Base-by-base conservation (phyloP, 2,329 filamentous ascomycete genomes). In the Samsoniella hepiali region DNA sequence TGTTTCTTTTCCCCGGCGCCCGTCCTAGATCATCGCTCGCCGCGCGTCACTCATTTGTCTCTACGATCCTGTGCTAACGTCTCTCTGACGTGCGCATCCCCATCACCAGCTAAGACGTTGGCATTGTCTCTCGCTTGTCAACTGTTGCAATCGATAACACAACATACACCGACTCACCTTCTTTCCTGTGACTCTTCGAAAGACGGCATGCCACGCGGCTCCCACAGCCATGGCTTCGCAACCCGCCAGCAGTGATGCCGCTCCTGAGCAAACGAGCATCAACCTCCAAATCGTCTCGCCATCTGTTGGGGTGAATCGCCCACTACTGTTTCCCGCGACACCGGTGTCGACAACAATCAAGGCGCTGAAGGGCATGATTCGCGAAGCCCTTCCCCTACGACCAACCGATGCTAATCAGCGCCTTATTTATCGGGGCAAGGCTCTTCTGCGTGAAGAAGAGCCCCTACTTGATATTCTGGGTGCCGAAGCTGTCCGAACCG, bases 231-330 rank as follows among this genome's bases (percentile, higher is more conserved):
- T 64, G 63, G 60, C 63, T 22, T 54, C 59, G 38, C 49, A 53
- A 50, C 34, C 58, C 44, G 42, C 57, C 34, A 62, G 38, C 22
- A 49, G 31, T 44, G 44, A 64, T 56, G 44, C 27, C 13, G 36
- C 34, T 50, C 58, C 45, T 17, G 49, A 61, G 17, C 40, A 47
- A 34, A 56, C 77, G 59, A 75, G 75, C 42, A 80, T 87, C 72
- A 85, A 82, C 64, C 77, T 88, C 58, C 80, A 85, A 65, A 76
- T 88, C 64, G 71, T 88, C 47, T 88, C 85, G 65, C 85, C 85
- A 4, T 87, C 84, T 15, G 74, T 80, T 57, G 81, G 80, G 42
- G 81, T 86, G 13, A 79, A 77, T 58, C 77, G 78, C 27, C 81
- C 82, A 17, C 71, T 87, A 57, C 72, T 75, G 49, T 83, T 88